Conservation (phyloP, 768 basidiomycete genomes). For the Russula lepida region DNA sequence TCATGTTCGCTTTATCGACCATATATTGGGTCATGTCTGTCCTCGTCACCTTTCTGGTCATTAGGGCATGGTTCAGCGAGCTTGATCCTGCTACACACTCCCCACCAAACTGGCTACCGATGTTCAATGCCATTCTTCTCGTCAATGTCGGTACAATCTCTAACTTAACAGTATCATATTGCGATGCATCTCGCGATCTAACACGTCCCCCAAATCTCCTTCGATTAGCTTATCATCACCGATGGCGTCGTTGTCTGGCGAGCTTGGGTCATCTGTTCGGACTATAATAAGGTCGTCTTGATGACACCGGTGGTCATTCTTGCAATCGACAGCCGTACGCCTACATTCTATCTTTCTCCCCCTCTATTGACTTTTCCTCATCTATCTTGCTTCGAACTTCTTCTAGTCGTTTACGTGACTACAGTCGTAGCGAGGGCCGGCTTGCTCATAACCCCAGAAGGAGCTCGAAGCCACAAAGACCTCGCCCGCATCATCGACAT, state of each 20-base stretch:
- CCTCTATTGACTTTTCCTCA: too few species aligned
- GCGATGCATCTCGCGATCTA: neutral
- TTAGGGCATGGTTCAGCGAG: neutral
- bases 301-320: neutral
- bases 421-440: neutral
- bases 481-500: neutral
- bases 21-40: neutral
- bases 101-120: neutral
- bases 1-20: constrained; percentile 4
- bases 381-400: neutral
- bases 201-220: neutral
- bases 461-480: too few species aligned
- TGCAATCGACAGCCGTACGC: neutral
- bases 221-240: neutral
- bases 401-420: neutral
- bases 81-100: neutral
- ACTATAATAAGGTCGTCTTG: neutral
- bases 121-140: neutral
- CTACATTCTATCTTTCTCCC: neutral
- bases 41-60: neutral
- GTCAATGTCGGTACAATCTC: neutral
- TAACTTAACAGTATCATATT: neutral
- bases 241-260: constrained; percentile 14
- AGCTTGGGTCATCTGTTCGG: constrained; percentile 4
- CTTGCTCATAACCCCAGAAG: neutral